These are phyloP conservation scores for Henckelia pumila DNA, from an alignment of 257 asterid genomes.

Conservation along the genomic window DNA sequence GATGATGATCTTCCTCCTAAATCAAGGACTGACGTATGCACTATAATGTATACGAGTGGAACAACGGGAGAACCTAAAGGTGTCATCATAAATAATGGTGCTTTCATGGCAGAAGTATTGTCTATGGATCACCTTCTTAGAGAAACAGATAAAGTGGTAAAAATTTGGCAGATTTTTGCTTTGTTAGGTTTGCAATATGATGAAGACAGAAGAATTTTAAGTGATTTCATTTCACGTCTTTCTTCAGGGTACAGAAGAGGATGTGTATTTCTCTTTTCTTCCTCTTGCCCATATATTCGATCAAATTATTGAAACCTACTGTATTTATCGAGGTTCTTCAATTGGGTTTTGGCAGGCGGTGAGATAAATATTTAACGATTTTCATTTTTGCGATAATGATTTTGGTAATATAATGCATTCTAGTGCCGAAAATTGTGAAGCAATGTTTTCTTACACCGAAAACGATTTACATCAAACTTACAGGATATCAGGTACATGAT, in stretches of 20 bases:
- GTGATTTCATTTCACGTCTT: not conserved
- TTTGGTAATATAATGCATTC: not conserved
- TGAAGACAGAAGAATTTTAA: not conserved
- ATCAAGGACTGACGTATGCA: constrained; percentile 56
- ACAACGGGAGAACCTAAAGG: constrained; percentile 98
- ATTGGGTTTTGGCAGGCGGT: constrained; percentile 99
- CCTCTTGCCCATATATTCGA: constrained; percentile 94
- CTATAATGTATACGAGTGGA: constrained; percentile 96
- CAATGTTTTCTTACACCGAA: constrained; percentile 6
- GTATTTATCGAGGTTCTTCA: constrained; percentile 67
- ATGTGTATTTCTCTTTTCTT: constrained; percentile 83
- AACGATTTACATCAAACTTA: not conserved
- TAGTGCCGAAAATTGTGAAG: not conserved
- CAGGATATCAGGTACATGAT: constrained; percentile 86
- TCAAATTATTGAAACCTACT: constrained; percentile 72
- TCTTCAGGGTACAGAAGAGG: constrained; percentile 64
- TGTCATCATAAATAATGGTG: constrained; percentile 63
- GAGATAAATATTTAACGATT: constrained; percentile 28
- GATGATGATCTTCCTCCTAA: constrained; percentile 60
- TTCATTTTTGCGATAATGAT: not conserved
- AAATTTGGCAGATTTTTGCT: not conserved
- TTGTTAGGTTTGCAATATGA: not conserved
- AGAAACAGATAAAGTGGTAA: constrained; percentile 67
- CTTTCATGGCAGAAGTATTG: constrained; percentile 81
- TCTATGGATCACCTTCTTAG: constrained; percentile 65